Percentiles rank a stretch among this genome's conserved stretches.
Evolutionary conservation across 1,284 basidiomycete genomes (phyloP).

Genomic region (Irpex sp.): DNA sequence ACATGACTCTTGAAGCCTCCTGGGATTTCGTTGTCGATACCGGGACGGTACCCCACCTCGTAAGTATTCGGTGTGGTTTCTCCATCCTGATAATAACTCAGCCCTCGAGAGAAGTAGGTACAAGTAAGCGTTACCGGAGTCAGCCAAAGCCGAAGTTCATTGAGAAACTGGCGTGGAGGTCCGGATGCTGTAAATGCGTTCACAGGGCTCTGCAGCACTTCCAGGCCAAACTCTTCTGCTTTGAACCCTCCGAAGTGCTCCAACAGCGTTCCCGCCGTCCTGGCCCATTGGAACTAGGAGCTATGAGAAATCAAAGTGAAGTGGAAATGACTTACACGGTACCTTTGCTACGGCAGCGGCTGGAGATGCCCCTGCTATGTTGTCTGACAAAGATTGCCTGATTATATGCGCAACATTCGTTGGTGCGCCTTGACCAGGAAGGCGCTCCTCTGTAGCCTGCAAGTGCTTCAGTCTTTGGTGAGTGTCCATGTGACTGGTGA

Average conservation of each 20-base stretch:
- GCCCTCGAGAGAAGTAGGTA: neutral
- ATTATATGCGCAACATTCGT: neutral
- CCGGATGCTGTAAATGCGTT: neutral
- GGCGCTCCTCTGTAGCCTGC: neutral
- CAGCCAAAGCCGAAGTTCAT: neutral
- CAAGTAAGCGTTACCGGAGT: neutral
- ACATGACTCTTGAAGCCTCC: too few species aligned
- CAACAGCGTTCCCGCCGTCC: neutral
- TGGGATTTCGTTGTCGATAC: neutral
- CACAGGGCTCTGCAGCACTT: neutral
- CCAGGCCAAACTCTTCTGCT: neutral
- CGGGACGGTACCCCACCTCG: neutral
- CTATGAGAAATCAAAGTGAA: neutral
- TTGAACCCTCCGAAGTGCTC: neutral
- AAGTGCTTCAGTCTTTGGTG: neutral
- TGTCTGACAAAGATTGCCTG: neutral
- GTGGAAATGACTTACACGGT: neutral
- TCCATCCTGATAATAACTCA: neutral
- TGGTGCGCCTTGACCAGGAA: neutral
- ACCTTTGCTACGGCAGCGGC: neutral
- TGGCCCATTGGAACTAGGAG: neutral
- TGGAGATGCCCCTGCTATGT: neutral
- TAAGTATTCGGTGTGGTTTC: neutral
- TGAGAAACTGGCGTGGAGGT: neutral
- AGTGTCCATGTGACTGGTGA: neutral